Evolutionary conservation across 2,329 filamentous ascomycete species (phyloP).

Genomic region (Coleophoma eucalyptorum): DNA sequence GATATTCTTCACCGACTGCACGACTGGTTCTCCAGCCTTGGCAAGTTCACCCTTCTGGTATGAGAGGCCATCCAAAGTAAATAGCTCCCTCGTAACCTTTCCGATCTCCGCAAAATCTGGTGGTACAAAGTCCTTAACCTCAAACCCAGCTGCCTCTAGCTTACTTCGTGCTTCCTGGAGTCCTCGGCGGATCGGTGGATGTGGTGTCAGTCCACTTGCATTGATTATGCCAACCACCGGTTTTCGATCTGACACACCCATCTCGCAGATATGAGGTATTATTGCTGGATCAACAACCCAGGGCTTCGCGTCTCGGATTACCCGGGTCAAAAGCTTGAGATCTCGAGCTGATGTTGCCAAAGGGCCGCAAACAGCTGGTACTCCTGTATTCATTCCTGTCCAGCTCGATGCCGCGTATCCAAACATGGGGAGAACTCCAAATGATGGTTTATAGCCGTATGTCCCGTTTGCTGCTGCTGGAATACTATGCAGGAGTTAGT

Average conservation of each 20-base stretch:
- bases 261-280: slow-evolving; percentile 14
- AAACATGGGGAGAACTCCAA: slow-evolving; percentile 27
- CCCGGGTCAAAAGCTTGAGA: slow-evolving; percentile 74
- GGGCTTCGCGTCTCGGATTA: slow-evolving; percentile 71
- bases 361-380: slow-evolving; percentile 81
- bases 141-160: slow-evolving; percentile 23
- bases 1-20: slow-evolving; percentile 28
- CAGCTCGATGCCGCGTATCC: slow-evolving; percentile 24
- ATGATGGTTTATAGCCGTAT: slow-evolving; percentile 27
- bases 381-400: slow-evolving; percentile 63
- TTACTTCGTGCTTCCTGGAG: slow-evolving; percentile 23
- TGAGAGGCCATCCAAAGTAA: slow-evolving; percentile 31
- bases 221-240: slow-evolving; percentile 27
- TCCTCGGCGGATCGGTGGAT: slow-evolving; percentile 26
- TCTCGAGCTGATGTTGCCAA: slow-evolving; percentile 83
- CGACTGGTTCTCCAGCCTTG: slow-evolving; percentile 27
- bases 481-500: slow-evolving; percentile 68
- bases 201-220: slow-evolving; percentile 24
- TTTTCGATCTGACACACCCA: slow-evolving; percentile 10
- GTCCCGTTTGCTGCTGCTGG: slow-evolving; percentile 27
- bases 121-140: slow-evolving; percentile 26
- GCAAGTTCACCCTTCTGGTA: slow-evolving; percentile 27
- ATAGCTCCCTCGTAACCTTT: slow-evolving; percentile 27
- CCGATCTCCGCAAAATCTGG: slow-evolving; percentile 27
- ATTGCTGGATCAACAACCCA: slow-evolving; percentile 51